Evolutionary conservation across 371 early-diverging fungal genomes (phyloP).

Genomic region (Smittium culicis): DNA sequence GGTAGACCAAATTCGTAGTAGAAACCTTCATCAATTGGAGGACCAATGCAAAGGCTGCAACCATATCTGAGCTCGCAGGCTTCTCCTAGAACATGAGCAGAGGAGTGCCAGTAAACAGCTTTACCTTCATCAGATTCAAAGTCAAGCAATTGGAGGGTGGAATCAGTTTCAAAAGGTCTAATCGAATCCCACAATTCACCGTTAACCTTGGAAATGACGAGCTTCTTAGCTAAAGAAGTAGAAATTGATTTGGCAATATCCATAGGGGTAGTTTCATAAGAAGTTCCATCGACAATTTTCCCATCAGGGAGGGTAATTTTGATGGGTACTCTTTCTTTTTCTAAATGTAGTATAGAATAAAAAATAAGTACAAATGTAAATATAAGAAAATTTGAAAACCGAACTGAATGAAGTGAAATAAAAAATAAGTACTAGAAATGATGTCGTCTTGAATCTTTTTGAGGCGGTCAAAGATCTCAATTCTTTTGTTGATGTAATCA

Average conservation of each 20-base stretch:
- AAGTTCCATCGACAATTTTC: constrained; percentile 56
- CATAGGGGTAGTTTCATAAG: constrained; percentile 97
- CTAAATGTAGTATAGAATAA: no score
- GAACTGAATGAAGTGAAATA: no score
- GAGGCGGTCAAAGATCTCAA: constrained; percentile 10
- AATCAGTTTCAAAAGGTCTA: constrained; percentile 71
- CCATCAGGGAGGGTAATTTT: constrained; percentile 86
- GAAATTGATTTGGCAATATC: constrained; percentile 75
- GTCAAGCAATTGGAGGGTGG: constrained; percentile 79
- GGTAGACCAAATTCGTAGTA: constrained; percentile 95
- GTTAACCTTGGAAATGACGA: constrained; percentile 92
- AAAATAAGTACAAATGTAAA: no score
- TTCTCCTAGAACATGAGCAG: constrained; percentile 98
- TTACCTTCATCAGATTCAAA: constrained; percentile 93
- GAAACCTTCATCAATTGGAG: constrained; percentile 97
- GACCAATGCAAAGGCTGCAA: constrained; percentile 95
- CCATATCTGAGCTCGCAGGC: constrained; percentile 94
- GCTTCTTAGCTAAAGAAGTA: constrained; percentile 80
- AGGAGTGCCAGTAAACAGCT: constrained; percentile 99
- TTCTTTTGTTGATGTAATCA: constrained; percentile 8
- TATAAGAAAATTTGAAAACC: no score
- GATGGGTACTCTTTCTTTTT: constrained; percentile 35
- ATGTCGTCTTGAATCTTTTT: constrained; percentile 11
- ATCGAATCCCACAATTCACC: constrained; percentile 87
- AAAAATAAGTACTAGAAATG: background rate